phyloP scores from a whole-genome alignment of 2,329 filamentous ascomycete species.

The Sporothrix brasiliensis region DNA sequence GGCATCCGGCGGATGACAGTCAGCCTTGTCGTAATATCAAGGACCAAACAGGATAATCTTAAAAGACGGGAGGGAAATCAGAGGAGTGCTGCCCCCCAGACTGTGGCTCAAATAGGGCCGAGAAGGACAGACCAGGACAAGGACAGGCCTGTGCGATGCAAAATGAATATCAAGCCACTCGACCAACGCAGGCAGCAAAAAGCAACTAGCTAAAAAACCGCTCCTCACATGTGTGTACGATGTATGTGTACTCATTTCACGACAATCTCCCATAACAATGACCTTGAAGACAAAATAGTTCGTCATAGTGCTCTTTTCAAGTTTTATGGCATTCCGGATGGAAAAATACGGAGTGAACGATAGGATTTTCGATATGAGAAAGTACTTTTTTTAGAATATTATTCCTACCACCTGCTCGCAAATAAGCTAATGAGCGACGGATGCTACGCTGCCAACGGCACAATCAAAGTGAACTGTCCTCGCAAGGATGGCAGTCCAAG shows the following conservation, averaged over 20 bases:
- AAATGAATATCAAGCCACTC: not conserved
- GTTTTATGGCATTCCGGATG: too few species aligned
- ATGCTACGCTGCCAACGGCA: conserved; percentile 3
- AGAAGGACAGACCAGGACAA: conserved; percentile 8
- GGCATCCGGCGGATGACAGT: not conserved
- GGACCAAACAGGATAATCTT: not conserved
- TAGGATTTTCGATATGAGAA: not conserved
- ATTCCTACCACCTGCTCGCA: not conserved
- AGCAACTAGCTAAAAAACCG: too few species aligned
- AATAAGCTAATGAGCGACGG: not conserved
- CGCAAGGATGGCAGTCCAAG: not conserved
- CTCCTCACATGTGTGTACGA: too few species aligned
- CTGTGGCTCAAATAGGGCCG: conserved; percentile 23
- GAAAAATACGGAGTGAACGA: too few species aligned
- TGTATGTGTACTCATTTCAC: too few species aligned
- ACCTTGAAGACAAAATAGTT: too few species aligned
- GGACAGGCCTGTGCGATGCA: not conserved
- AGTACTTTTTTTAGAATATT: not conserved
- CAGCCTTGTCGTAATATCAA: not conserved
- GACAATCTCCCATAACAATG: too few species aligned
- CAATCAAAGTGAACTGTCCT: not conserved
- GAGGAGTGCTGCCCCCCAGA: not conserved
- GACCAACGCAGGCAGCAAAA: too few species aligned
- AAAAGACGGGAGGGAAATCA: conserved; percentile 14
- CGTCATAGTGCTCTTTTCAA: too few species aligned